Conservation (phyloP, 2,329 filamentous ascomycete species). For the Cladophialophora yegresii region DNA sequence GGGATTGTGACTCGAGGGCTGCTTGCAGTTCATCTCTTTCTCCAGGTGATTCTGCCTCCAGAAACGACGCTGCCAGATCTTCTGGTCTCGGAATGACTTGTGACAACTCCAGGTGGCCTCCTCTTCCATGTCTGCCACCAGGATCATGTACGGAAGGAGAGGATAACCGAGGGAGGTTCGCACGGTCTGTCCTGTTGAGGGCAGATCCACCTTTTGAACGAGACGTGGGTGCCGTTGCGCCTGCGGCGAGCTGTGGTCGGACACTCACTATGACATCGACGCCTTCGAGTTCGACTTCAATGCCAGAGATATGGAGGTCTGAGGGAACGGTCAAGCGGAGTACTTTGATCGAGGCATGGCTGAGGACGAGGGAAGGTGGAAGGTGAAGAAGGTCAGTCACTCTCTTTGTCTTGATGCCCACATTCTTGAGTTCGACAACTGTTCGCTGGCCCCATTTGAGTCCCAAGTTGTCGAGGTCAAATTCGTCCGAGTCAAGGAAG, state of each 20-base stretch:
- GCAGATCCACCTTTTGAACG: slow-evolving; percentile 53
- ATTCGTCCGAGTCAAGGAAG: slow-evolving; percentile 80
- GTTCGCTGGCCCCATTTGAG: slow-evolving; percentile 79
- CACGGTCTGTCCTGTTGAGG: slow-evolving; percentile 37
- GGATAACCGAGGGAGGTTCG: slow-evolving; percentile 33
- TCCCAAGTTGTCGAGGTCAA: slow-evolving; percentile 84
- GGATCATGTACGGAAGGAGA: slow-evolving; percentile 37
- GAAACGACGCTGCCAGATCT: slow-evolving; percentile 63
- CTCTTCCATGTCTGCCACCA: slow-evolving; percentile 30
- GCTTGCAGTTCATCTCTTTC: slow-evolving; percentile 62
- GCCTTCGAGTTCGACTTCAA: slow-evolving; percentile 78
- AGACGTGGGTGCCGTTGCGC: slow-evolving; percentile 9
- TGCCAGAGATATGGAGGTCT: slow-evolving; percentile 82
- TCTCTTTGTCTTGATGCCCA: slow-evolving; percentile 54
- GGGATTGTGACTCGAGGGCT: slow-evolving; percentile 55
- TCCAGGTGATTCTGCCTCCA: slow-evolving; percentile 58
- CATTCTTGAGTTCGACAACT: slow-evolving; percentile 81
- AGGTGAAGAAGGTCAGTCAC: slow-evolving; percentile 37
- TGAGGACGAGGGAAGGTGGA: slow-evolving; percentile 25
- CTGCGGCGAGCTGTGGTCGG: slow-evolving; percentile 16
- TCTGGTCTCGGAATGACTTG: slow-evolving; percentile 55
- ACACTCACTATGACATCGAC: slow-evolving; percentile 61
- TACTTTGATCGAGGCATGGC: slow-evolving; percentile 66
- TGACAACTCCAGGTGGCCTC: slow-evolving; percentile 22
- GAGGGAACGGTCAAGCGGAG: slow-evolving; percentile 82